phyloP scores from a whole-genome alignment of 2,329 filamentous ascomycete genomes.

The Tolypocladium inflatum region DNA sequence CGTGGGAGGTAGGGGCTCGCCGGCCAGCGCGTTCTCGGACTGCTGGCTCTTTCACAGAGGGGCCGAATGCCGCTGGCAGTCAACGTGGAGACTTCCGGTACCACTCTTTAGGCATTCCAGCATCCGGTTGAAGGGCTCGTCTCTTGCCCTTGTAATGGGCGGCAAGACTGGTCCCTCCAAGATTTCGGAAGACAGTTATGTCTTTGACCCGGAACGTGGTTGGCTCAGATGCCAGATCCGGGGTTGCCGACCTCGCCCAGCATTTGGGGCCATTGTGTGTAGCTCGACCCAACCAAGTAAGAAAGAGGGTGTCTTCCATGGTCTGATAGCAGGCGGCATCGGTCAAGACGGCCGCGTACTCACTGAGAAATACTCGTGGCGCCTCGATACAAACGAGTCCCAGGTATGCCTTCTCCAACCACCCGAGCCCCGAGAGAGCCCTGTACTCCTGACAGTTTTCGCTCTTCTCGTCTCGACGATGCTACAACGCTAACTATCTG shows the following conservation, averaged over 20 bases:
- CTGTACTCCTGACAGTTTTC: neutral
- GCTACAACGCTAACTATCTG: neutral
- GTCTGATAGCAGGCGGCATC: slow-evolving; percentile 67
- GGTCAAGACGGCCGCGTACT: slow-evolving; percentile 52
- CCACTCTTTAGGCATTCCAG: slow-evolving; percentile 69
- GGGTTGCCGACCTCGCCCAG: slow-evolving; percentile 22
- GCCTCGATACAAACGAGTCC: slow-evolving; percentile 29
- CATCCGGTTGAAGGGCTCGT: slow-evolving; percentile 38
- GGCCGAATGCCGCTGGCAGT: slow-evolving; percentile 47
- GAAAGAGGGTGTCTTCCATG: slow-evolving; percentile 31
- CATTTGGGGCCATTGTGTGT: slow-evolving; percentile 35
- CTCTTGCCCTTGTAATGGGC: slow-evolving; percentile 48
- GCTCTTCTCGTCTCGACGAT: neutral
- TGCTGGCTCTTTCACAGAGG: slow-evolving; percentile 62
- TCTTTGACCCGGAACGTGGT: slow-evolving; percentile 39
- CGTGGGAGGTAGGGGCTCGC: slow-evolving; percentile 70
- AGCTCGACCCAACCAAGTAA: slow-evolving; percentile 11
- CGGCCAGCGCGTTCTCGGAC: slow-evolving; percentile 56
- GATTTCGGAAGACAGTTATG: slow-evolving; percentile 40
- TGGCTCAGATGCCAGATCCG: slow-evolving; percentile 34
- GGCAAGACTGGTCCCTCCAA: slow-evolving; percentile 44
- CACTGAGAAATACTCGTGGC: slow-evolving; percentile 57
- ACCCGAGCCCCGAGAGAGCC: neutral
- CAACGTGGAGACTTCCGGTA: slow-evolving; percentile 54
- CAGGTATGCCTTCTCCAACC: slow-evolving; percentile 19